Conservation (phyloP, 805 yeast species). For the Cyberlindnera xishuangbannaensis region DNA sequence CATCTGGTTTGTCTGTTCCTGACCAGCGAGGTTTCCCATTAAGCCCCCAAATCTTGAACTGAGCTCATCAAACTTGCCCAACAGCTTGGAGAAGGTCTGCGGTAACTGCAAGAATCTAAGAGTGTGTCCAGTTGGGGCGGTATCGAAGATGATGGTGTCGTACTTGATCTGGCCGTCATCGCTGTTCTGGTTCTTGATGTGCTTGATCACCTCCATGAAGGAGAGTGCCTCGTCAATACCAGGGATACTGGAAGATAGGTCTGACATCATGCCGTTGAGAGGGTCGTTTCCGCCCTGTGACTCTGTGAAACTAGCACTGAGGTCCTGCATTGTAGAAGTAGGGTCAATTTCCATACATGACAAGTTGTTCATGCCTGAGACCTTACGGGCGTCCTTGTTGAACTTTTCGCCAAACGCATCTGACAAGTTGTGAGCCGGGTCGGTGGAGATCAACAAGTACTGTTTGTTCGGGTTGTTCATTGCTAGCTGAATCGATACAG, state of each 20-base stretch:
- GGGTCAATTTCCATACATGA: constrained; percentile 99
- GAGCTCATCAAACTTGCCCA: constrained; percentile 82
- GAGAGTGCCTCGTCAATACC: constrained; percentile 98
- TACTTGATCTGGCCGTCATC: constrained; percentile 41
- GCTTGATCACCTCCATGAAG: constrained; percentile 96
- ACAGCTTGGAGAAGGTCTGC: constrained; percentile 79
- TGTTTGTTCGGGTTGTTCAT: constrained; percentile 70
- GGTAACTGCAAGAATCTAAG: constrained; percentile 93
- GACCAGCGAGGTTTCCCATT: constrained; percentile 66
- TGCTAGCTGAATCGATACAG: constrained; percentile 92
- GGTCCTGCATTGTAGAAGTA: constrained; percentile 84
- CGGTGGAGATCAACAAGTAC: constrained; percentile 88
- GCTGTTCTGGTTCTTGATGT: constrained; percentile 70
- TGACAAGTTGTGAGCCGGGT: constrained; percentile 96
- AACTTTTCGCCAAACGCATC: constrained; percentile 99
- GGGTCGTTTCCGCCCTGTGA: constrained; percentile 40
- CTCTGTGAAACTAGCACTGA: constrained; percentile 45
- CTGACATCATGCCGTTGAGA: constrained; percentile 73
- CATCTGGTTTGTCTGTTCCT: constrained; percentile 51
- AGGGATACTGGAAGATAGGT: constrained; percentile 91
- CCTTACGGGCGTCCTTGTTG: constrained; percentile 93
- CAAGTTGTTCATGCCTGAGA: constrained; percentile 81
- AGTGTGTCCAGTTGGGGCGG: constrained; percentile 99
- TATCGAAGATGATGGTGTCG: constrained; percentile 91
- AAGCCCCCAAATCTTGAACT: constrained; percentile 87